Evolutionary conservation across 768 basidiomycete species (phyloP).

Genomic region (Clathrus columnatus): DNA sequence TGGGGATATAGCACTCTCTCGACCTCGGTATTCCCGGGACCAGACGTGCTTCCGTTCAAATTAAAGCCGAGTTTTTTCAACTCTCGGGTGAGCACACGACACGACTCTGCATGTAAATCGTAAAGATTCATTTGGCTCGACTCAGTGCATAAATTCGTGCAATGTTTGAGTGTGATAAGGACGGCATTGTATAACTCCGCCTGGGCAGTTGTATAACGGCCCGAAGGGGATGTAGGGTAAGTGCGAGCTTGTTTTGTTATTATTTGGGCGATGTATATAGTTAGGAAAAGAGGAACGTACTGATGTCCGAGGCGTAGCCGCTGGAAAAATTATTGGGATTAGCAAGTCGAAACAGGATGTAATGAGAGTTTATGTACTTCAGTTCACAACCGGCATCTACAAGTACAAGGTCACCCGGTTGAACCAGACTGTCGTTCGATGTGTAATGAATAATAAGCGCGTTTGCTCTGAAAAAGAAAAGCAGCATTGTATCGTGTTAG

Average conservation of each 20-base stretch:
- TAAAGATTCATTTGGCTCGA: constrained; percentile 50
- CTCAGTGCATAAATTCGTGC: constrained; percentile 55
- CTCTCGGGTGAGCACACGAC: constrained; percentile 57
- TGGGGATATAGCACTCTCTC: constrained; percentile 81
- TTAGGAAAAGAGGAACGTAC: constrained; percentile 31
- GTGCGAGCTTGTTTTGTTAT: constrained; percentile 55
- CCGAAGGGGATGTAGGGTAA: constrained; percentile 62
- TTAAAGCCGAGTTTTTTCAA: constrained; percentile 71
- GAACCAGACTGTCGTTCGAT: constrained; percentile 72
- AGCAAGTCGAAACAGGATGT: background rate
- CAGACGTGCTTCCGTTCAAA: constrained; percentile 29
- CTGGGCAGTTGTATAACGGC: constrained; percentile 71
- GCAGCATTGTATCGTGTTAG: background rate
- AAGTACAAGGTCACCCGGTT: constrained; percentile 65
- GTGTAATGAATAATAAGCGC: constrained; percentile 93
- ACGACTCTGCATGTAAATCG: constrained; percentile 69
- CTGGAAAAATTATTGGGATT: constrained; percentile 28
- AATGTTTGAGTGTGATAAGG: constrained; percentile 59
- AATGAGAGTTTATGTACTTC: constrained; percentile 43
- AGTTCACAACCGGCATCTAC: constrained; percentile 92
- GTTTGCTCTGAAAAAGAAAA: constrained; percentile 49
- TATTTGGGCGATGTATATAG: constrained; percentile 9
- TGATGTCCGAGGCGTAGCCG: constrained; percentile 93
- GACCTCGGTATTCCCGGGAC: constrained; percentile 42
- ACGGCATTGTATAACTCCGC: constrained; percentile 78